Percentiles rank a stretch among this genome's conserved stretches.
phyloP scores from a whole-genome alignment of 2,329 filamentous ascomycete species.

The Pezicula carpinea region DNA sequence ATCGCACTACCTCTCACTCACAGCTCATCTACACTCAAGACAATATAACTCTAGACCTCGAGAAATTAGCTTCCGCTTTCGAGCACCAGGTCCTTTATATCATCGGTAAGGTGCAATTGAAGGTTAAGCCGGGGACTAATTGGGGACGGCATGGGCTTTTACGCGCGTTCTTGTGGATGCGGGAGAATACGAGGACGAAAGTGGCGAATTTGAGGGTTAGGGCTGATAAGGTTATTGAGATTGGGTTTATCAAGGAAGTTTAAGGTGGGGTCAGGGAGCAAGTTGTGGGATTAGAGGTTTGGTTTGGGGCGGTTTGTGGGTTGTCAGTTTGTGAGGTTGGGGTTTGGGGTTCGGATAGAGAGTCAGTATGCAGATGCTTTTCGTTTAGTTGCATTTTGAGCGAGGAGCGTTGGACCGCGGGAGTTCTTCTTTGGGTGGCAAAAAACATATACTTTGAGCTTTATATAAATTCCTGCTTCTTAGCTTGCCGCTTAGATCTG shows the following conservation, averaged over 20 bases:
- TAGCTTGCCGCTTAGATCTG: too few relatives aligned
- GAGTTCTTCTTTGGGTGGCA: too few relatives aligned
- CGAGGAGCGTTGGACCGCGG: too few relatives aligned
- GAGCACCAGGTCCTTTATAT: conserved; percentile 48
- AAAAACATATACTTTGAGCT: too few relatives aligned
- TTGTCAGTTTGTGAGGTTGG: too few relatives aligned
- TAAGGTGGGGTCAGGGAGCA: conserved; percentile 20
- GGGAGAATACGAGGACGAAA: conserved; percentile 62
- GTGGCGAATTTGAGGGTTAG: conserved; percentile 58
- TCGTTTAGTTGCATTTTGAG: too few relatives aligned
- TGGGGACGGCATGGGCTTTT: conserved; percentile 42
- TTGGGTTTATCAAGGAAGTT: conserved; percentile 65
- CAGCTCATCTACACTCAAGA: neutral
- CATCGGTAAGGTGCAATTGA: conserved; percentile 58
- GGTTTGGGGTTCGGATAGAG: too few relatives aligned
- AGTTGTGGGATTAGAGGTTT: too few relatives aligned
- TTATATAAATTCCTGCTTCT: too few relatives aligned
- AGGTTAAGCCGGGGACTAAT: conserved; percentile 36
- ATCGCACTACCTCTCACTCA: neutral
- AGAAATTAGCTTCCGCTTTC: conserved; percentile 39
- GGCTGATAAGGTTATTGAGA: conserved; percentile 58
- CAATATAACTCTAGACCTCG: conserved; percentile 32
- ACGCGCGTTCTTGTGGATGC: conserved; percentile 55
- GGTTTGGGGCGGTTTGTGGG: too few relatives aligned
- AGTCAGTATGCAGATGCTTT: too few relatives aligned